phyloP scores from a whole-genome alignment of 495 filamentous ascomycete genomes.

The Lophiotrema nucula region DNA sequence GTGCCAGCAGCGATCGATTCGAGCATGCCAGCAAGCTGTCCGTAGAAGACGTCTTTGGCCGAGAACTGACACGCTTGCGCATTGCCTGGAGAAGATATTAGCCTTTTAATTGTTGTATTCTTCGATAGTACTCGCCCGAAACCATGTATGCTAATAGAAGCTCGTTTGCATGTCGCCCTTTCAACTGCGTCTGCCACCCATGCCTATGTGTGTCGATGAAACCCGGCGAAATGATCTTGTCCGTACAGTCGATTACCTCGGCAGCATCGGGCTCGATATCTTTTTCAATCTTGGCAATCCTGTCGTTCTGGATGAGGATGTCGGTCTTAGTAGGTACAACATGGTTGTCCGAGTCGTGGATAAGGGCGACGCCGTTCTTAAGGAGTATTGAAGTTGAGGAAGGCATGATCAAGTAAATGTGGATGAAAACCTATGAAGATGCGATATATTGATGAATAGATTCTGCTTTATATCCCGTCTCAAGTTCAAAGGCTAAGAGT shows the following conservation, averaged over 20 bases:
- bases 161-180: slow-evolving; percentile 44
- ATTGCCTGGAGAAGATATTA: slow-evolving; percentile 36
- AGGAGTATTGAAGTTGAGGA: slow-evolving; percentile 2
- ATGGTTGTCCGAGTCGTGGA: slow-evolving; percentile 25
- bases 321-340: slow-evolving; percentile 24
- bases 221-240: slow-evolving; percentile 58
- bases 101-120: too few species aligned
- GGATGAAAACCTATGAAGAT: too few species aligned
- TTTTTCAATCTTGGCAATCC: slow-evolving; percentile 31
- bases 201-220: slow-evolving; percentile 63
- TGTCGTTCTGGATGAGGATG: slow-evolving; percentile 40
- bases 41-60: slow-evolving; percentile 54
- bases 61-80: slow-evolving; percentile 42
- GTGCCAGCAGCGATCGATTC: slow-evolving; percentile 56
- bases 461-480: too few species aligned
- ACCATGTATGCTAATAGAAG: slow-evolving; percentile 46
- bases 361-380: slow-evolving; percentile 14
- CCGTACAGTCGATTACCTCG: slow-evolving; percentile 48
- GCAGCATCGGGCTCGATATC: slow-evolving; percentile 12
- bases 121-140: too few species aligned
- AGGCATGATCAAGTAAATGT: too few species aligned
- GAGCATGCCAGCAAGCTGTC: slow-evolving; percentile 53
- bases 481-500: too few species aligned
- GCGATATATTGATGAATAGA: too few species aligned
- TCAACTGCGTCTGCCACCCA: slow-evolving; percentile 57